These are phyloP conservation scores for Mycena sanguinolenta DNA, from an alignment of 768 basidiomycete species.

Conservation along the genomic window DNA sequence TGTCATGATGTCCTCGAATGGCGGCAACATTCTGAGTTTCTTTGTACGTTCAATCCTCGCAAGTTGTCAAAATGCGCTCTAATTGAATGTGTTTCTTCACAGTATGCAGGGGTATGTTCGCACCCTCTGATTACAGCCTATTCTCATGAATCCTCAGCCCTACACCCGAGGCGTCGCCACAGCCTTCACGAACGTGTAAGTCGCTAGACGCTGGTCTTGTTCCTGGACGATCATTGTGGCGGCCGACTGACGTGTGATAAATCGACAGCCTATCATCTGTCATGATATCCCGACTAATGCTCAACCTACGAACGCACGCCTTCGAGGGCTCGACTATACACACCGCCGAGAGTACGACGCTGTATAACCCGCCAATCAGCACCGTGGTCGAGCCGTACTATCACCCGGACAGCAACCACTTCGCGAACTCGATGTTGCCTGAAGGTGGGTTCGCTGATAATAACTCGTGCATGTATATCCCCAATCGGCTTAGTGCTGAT, in stretches of 20 bases:
- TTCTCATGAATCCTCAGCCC: constrained; percentile 35
- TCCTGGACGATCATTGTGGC: background rate
- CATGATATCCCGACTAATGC: constrained; percentile 55
- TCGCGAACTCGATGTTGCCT: too few relatives aligned
- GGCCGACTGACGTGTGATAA: background rate
- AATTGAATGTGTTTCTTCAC: background rate
- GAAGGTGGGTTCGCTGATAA: too few relatives aligned
- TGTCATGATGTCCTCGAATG: constrained; percentile 51
- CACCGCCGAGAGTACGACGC: too few relatives aligned
- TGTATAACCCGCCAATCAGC: too few relatives aligned
- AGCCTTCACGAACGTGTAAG: constrained; percentile 53
- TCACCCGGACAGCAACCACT: too few relatives aligned
- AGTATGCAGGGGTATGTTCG: constrained; percentile 52
- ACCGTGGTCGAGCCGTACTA: too few relatives aligned
- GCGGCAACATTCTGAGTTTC: constrained; percentile 54
- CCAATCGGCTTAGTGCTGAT: too few relatives aligned
- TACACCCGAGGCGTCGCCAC: constrained; percentile 49
- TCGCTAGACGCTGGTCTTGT: background rate
- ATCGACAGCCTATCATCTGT: constrained; percentile 50
- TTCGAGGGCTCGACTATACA: constrained; percentile 7
- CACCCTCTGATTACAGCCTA: too few relatives aligned
- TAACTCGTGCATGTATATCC: too few relatives aligned
- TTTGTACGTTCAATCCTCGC: constrained; percentile 43
- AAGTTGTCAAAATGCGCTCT: background rate
- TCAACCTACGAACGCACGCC: constrained; percentile 53